Evolutionary conservation across 257 asterid species (phyloP).

Genomic region (Schizonepeta tenuifolia): DNA sequence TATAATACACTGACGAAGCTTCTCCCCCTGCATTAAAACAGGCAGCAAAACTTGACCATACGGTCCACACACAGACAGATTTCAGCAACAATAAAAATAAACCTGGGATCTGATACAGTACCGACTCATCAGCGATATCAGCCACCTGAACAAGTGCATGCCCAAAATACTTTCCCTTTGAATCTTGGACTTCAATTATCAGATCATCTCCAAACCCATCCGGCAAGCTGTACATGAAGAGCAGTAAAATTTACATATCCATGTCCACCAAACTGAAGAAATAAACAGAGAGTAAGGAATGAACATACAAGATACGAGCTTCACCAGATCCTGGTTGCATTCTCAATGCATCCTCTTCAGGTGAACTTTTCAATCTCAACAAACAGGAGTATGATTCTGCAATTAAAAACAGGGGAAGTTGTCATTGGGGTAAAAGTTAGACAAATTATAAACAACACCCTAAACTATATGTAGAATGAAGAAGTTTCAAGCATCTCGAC

Average conservation of each 20-base stretch:
- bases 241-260: conserved; percentile 26
- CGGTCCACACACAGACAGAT: conserved; percentile 12
- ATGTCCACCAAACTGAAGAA: conserved; percentile 12
- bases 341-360: conserved; percentile 79
- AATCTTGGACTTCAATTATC: conserved; percentile 78
- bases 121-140: conserved; percentile 92
- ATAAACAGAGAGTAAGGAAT: conserved; percentile 15
- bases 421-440: conserved; percentile 2
- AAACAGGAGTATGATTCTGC: conserved; percentile 86
- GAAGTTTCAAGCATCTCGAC: too few species aligned
- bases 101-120: conserved; percentile 37
- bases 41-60: conserved; percentile 23
- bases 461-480: neutral
- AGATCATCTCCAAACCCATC: conserved; percentile 94
- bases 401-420: conserved; percentile 20
- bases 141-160: conserved; percentile 87
- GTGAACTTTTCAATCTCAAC: conserved; percentile 81
- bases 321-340: conserved; percentile 99
- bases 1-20: conserved; percentile 76
- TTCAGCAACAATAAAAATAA: conserved; percentile 7
- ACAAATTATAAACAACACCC: conserved; percentile 9
- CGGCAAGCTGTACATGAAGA: conserved; percentile 63
- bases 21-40: conserved; percentile 70
- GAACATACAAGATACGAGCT: conserved; percentile 83
- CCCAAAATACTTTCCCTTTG: conserved; percentile 81